A percentile compares a stretch with the other conserved stretches of the same genome.
These are phyloP conservation scores for Aspergillus uvarum DNA, from an alignment of 2,329 filamentous ascomycete species.

Conservation along the genomic window DNA sequence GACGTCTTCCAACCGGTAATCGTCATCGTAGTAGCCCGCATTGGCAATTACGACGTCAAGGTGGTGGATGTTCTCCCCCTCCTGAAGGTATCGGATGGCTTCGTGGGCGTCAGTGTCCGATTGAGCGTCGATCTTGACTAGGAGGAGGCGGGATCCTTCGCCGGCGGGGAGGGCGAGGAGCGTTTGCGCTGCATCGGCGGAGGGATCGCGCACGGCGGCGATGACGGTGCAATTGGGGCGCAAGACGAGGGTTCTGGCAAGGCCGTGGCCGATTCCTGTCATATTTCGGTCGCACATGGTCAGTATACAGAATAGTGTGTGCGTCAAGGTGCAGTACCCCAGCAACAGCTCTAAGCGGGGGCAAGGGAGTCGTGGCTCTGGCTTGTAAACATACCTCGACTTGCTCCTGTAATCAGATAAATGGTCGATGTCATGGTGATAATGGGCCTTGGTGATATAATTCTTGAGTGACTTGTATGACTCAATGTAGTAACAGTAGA, in stretches of 20 bases:
- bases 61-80: neutral
- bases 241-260: neutral
- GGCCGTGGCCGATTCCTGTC: conserved; percentile 1
- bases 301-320: no score
- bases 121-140: neutral
- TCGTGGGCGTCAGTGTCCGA: neutral
- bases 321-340: neutral
- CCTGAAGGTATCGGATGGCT: neutral
- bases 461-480: neutral
- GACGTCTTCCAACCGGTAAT: neutral
- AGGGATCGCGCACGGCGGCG: conserved; percentile 2
- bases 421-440: neutral
- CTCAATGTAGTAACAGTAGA: neutral
- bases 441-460: neutral
- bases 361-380: neutral
- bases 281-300: neutral
- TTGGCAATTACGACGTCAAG: conserved; percentile 2
- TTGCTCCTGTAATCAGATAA: conserved; percentile 6
- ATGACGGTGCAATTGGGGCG: neutral
- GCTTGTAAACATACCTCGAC: neutral
- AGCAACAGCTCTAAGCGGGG: neutral
- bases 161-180: neutral
- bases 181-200: neutral
- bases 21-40: conserved; percentile 4
- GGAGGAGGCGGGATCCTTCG: neutral